phyloP scores from a whole-genome alignment of 768 basidiomycete genomes.

The Psilocybe tampanensis region DNA sequence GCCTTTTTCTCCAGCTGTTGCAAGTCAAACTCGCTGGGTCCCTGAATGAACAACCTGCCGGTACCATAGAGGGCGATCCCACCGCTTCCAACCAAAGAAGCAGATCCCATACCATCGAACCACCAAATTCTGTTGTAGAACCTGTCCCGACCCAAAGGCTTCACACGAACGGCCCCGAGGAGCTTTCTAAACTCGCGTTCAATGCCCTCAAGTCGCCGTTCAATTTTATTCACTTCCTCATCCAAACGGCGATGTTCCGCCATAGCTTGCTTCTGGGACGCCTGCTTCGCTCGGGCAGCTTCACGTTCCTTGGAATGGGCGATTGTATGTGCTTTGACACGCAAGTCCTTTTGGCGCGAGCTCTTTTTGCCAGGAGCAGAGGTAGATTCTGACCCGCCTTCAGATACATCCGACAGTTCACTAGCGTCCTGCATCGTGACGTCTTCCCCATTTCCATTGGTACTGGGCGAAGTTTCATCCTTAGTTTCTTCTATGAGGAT shows the following conservation, averaged over 20 bases:
- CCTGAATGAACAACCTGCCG: constrained; percentile 91
- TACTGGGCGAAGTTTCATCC: constrained; percentile 42
- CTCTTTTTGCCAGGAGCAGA: constrained; percentile 48
- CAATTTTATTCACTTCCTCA: constrained; percentile 85
- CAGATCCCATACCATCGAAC: constrained; percentile 95
- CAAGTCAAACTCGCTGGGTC: constrained; percentile 81
- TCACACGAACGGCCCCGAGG: constrained; percentile 80
- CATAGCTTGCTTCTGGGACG: constrained; percentile 77
- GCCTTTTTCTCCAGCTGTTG: constrained; percentile 67
- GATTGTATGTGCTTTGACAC: constrained; percentile 53
- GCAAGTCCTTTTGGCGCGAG: constrained; percentile 55
- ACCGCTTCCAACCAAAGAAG: constrained; percentile 75
- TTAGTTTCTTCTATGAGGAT: constrained; percentile 59
- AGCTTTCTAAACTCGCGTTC: constrained; percentile 95
- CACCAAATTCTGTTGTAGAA: constrained; percentile 98
- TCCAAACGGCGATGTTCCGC: constrained; percentile 84
- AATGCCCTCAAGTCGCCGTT: constrained; percentile 80
- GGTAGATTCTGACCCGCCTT: constrained; percentile 62
- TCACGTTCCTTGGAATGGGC: constrained; percentile 82
- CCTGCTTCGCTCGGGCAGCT: constrained; percentile 74
- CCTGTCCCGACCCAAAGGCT: constrained; percentile 88
- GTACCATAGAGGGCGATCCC: constrained; percentile 84
- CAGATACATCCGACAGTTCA: constrained; percentile 76
- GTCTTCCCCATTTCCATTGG: constrained; percentile 59
- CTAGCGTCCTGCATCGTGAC: constrained; percentile 64